A percentile compares a stretch with the other conserved stretches of the same genome.
These are phyloP conservation scores for Rugosomyces carneus DNA, from an alignment of 1,284 basidiomycete genomes.

Conservation along the genomic window DNA sequence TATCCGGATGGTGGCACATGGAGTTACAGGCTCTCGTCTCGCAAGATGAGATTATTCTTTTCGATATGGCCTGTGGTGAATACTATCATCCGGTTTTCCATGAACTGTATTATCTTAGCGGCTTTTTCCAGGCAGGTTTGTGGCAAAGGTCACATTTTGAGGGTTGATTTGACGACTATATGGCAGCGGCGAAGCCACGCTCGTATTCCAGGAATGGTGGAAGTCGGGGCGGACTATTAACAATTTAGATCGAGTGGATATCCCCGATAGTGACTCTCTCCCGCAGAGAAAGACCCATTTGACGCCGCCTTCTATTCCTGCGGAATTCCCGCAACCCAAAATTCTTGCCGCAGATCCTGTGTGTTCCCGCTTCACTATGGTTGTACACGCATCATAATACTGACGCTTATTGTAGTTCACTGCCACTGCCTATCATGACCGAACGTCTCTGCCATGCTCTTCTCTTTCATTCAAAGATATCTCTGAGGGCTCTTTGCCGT, in stretches of 20 bases:
- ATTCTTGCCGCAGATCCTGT: slow-evolving; percentile 30
- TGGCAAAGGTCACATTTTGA: neutral
- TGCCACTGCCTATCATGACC: slow-evolving; percentile 26
- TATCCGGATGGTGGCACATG: slow-evolving; percentile 29
- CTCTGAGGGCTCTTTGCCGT: slow-evolving; percentile 27
- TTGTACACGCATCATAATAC: neutral
- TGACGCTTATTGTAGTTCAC: slow-evolving; percentile 20
- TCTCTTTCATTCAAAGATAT: slow-evolving; percentile 29
- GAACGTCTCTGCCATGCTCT: slow-evolving; percentile 26
- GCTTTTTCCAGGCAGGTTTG: slow-evolving; percentile 26
- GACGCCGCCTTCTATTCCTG: slow-evolving; percentile 17
- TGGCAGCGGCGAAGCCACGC: slow-evolving; percentile 32
- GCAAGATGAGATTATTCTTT: slow-evolving; percentile 22
- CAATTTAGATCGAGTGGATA: slow-evolving; percentile 5
- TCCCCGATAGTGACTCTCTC: neutral
- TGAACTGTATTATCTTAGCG: neutral
- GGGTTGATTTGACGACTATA: neutral
- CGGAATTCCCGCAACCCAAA: slow-evolving; percentile 22
- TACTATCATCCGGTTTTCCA: neutral
- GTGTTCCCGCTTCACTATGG: slow-evolving; percentile 11
- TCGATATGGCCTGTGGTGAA: slow-evolving; percentile 35
- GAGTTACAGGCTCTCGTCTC: slow-evolving; percentile 17
- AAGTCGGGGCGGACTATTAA: slow-evolving; percentile 21
- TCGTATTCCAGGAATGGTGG: slow-evolving; percentile 33
- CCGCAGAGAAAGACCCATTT: slow-evolving; percentile 19